phyloP scores from a whole-genome alignment of 805 yeast genomes.

The Millerozyma miso region DNA sequence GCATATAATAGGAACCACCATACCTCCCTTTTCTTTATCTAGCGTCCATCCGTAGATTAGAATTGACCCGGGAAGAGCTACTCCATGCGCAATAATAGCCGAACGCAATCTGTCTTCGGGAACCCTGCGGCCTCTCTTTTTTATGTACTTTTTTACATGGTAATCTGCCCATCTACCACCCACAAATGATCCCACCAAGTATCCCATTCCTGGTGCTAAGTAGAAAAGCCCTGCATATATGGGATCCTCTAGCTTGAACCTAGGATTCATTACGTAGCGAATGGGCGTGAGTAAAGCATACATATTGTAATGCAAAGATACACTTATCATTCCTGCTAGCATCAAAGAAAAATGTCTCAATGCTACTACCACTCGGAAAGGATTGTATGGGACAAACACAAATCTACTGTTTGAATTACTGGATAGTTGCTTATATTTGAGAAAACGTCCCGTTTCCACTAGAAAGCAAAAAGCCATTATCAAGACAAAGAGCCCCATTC shows the following conservation, averaged over 20 bases:
- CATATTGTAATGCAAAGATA: conserved; percentile 46
- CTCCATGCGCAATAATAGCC: conserved; percentile 31
- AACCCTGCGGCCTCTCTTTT: conserved; percentile 38
- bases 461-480: conserved; percentile 34
- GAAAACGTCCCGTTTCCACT: conserved; percentile 42
- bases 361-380: conserved; percentile 40
- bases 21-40: conserved; percentile 48
- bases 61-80: conserved; percentile 42
- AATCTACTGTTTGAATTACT: conserved; percentile 29
- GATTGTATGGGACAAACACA: conserved; percentile 43
- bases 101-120: conserved; percentile 36
- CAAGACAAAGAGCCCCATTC: conserved; percentile 34
- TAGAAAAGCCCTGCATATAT: conserved; percentile 50
- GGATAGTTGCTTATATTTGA: conserved; percentile 14
- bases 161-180: conserved; percentile 54
- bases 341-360: conserved; percentile 41
- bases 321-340: conserved; percentile 40
- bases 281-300: conserved; percentile 52
- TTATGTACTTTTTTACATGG: conserved; percentile 41
- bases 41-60: conserved; percentile 54
- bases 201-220: conserved; percentile 56
- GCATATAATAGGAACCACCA: conserved; percentile 48
- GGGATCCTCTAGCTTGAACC: conserved; percentile 47
- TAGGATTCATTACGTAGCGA: conserved; percentile 51
- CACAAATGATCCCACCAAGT: conserved; percentile 43